Conservation (phyloP, 441 rosid species). For the Adansonia gregorii region DNA sequence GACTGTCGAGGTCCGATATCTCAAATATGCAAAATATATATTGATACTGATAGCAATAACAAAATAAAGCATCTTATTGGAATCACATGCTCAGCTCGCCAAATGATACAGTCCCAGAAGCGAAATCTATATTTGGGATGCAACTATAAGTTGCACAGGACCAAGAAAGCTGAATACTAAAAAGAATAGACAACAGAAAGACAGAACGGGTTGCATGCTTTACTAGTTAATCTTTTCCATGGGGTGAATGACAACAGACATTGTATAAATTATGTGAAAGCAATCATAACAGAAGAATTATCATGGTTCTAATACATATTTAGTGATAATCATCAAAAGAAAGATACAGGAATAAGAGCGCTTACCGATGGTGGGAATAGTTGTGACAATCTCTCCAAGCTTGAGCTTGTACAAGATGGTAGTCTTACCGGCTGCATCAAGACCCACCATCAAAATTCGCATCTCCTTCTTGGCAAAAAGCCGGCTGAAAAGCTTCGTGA, state of each 20-base stretch:
- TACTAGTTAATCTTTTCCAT: neutral
- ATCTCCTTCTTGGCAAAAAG: too few species aligned
- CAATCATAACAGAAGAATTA: neutral
- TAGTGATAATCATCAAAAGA: neutral
- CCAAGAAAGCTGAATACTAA: neutral
- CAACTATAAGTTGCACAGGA: neutral
- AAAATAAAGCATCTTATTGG: neutral
- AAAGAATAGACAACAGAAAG: neutral
- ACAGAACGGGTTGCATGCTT: neutral
- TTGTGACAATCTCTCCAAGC: conserved; percentile 1
- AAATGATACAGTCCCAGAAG: neutral
- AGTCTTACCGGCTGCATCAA: too few species aligned
- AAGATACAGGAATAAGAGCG: neutral
- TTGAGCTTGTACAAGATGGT: conserved; percentile 45
- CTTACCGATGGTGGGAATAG: conserved; percentile 47
- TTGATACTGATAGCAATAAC: neutral
- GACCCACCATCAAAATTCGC: too few species aligned
- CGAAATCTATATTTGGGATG: neutral
- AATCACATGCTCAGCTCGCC: neutral
- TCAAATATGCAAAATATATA: neutral
- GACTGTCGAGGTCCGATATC: neutral
- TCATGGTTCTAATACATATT: neutral
- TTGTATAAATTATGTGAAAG: neutral
- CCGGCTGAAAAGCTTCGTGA: too few species aligned
- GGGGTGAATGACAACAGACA: neutral